A percentile compares a stretch with the other conserved stretches of the same genome.
phyloP scores from a whole-genome alignment of 331 rosid species.

The Saraca asoca region DNA sequence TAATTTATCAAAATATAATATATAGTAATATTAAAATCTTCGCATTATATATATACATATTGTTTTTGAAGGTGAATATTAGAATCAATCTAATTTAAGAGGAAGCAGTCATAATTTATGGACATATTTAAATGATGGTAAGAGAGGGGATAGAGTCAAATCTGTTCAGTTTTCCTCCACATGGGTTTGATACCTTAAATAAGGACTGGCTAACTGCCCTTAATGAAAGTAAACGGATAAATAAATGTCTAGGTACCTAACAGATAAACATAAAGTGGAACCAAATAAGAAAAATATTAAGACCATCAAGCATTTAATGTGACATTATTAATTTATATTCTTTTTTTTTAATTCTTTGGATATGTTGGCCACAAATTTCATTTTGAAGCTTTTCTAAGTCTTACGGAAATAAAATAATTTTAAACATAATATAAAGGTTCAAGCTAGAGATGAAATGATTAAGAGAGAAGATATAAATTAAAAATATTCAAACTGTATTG shows the following conservation, averaged over 20 bases:
- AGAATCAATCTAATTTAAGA: no score
- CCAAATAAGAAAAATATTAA: not conserved
- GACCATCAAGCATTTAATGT: not conserved
- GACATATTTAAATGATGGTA: not conserved
- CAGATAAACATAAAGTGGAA: not conserved
- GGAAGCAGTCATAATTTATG: not conserved
- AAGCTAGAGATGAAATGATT: no score
- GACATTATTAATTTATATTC: not conserved
- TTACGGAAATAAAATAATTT: no score
- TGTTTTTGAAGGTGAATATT: no score
- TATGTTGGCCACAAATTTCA: no score
- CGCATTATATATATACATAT: no score
- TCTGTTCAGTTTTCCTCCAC: not conserved
- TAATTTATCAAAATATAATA: no score
- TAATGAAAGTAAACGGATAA: not conserved
- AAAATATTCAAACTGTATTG: no score
- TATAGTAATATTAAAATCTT: no score
- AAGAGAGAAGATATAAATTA: no score
- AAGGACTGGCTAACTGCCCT: slow-evolving; percentile 19
- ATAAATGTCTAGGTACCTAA: not conserved
- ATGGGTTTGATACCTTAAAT: slow-evolving; percentile 15
- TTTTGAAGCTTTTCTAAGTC: no score
- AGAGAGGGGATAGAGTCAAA: not conserved
- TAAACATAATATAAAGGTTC: no score
- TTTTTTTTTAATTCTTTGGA: not conserved